A percentile compares a stretch with the other conserved stretches of the same genome.
These are phyloP conservation scores for Eucalyptus sp. DNA, from an alignment of 345 rosid species.

Conservation along the genomic window DNA sequence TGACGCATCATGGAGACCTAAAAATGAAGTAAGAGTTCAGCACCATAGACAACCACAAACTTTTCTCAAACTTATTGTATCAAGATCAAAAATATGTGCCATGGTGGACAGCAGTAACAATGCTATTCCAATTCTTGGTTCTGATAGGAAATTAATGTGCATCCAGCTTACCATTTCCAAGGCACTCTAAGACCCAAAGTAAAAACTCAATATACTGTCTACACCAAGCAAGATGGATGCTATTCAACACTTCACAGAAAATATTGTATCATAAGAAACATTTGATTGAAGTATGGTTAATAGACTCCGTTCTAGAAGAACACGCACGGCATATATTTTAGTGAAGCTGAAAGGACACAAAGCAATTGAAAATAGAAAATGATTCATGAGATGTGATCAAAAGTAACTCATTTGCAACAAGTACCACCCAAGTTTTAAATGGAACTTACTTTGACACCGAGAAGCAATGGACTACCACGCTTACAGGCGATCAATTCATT, in stretches of 20 bases:
- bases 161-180: not conserved
- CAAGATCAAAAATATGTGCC: not conserved
- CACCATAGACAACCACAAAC: not conserved
- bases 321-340: not conserved
- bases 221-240: not conserved
- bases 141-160: not conserved
- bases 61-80: not conserved
- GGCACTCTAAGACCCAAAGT: not conserved
- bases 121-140: not conserved
- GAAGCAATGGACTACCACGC: slow-evolving; percentile 88
- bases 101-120: not conserved
- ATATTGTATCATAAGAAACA: not conserved
- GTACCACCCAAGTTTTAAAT: not conserved
- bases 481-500: slow-evolving; percentile 95
- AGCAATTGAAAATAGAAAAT: not conserved
- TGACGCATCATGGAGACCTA: not conserved
- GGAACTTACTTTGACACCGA: slow-evolving; percentile 85
- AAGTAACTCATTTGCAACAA: not conserved
- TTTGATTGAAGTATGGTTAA: not conserved
- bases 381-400: not conserved
- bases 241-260: not conserved
- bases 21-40: not conserved
- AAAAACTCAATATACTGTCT: not conserved
- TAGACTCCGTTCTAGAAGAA: not conserved
- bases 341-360: not conserved